Percentiles rank a stretch among this genome's conserved stretches.
These are phyloP conservation scores for Leptographium galeiforme DNA, from an alignment of 2,329 filamentous ascomycete species.

Conservation along the genomic window DNA sequence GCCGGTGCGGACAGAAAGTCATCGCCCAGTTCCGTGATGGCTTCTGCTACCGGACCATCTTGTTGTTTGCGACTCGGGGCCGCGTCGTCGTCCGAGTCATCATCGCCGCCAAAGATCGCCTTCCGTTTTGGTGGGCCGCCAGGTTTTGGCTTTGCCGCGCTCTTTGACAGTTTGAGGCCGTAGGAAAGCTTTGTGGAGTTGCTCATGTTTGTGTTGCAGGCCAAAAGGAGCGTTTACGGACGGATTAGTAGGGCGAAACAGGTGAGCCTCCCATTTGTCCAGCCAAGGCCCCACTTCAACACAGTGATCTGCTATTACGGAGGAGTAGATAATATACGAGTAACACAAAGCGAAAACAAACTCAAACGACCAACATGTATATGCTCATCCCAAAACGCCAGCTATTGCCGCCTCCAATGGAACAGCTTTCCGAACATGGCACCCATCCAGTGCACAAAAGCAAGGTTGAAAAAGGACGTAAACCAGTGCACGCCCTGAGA, in stretches of 20 bases:
- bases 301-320: too few relatives aligned
- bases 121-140: constrained; percentile 34
- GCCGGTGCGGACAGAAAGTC: constrained; percentile 24
- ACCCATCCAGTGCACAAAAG: constrained; percentile 27
- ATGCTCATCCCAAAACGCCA: neutral
- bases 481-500: constrained; percentile 18
- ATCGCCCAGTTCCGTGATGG: constrained; percentile 45
- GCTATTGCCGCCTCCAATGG: constrained; percentile 10
- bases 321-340: too few relatives aligned
- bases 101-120: constrained; percentile 45
- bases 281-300: neutral
- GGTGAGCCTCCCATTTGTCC: neutral
- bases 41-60: constrained; percentile 29
- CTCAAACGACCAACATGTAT: neutral
- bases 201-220: neutral
- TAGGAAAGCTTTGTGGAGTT: constrained; percentile 6
- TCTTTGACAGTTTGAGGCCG: constrained; percentile 15
- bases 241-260: too few relatives aligned
- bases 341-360: too few relatives aligned
- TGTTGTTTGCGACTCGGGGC: neutral
- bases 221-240: too few relatives aligned
- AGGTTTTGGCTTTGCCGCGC: constrained; percentile 44
- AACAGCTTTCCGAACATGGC: constrained; percentile 20
- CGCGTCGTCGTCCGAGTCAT: constrained; percentile 22
- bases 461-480: constrained; percentile 18